phyloP scores from a whole-genome alignment of 1,284 basidiomycete genomes.

The Ganoderma resinaceum region DNA sequence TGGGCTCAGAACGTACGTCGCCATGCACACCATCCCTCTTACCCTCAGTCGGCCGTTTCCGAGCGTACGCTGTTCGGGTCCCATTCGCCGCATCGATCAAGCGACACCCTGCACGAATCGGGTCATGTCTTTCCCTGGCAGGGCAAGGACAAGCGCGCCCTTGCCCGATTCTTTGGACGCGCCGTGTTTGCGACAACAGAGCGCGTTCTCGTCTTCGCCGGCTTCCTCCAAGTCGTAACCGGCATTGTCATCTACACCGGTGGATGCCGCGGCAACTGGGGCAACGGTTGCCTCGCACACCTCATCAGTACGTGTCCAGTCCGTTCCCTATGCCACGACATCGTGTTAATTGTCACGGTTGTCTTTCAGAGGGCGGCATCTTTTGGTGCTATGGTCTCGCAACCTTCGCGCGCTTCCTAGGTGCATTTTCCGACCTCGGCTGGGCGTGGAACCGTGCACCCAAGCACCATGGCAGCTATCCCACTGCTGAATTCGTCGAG shows the following conservation, averaged over 20 bases:
- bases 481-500: constrained; percentile 90
- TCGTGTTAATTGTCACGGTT: not conserved
- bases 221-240: constrained; percentile 67
- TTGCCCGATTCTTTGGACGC: constrained; percentile 51
- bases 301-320: constrained; percentile 77
- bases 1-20: constrained; percentile 47
- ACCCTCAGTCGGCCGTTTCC: constrained; percentile 52
- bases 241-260: constrained; percentile 86
- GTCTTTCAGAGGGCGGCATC: constrained; percentile 76
- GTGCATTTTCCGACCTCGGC: constrained; percentile 86
- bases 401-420: constrained; percentile 91
- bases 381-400: constrained; percentile 93
- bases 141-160: constrained; percentile 28
- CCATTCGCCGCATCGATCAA: constrained; percentile 59
- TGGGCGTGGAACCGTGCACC: constrained; percentile 95
- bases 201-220: constrained; percentile 71
- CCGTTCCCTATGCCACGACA: too few species aligned
- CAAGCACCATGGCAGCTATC: constrained; percentile 45
- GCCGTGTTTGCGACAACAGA: constrained; percentile 62
- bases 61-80: constrained; percentile 61
- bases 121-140: constrained; percentile 28
- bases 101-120: constrained; percentile 68
- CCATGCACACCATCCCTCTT: constrained; percentile 39
- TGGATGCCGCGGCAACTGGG: constrained; percentile 77
- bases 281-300: constrained; percentile 91